A percentile compares a stretch with the other conserved stretches of the same genome.
Evolutionary conservation across 2,329 filamentous ascomycete genomes (phyloP).

Genomic region (Ploettnerulaceae sp.): DNA sequence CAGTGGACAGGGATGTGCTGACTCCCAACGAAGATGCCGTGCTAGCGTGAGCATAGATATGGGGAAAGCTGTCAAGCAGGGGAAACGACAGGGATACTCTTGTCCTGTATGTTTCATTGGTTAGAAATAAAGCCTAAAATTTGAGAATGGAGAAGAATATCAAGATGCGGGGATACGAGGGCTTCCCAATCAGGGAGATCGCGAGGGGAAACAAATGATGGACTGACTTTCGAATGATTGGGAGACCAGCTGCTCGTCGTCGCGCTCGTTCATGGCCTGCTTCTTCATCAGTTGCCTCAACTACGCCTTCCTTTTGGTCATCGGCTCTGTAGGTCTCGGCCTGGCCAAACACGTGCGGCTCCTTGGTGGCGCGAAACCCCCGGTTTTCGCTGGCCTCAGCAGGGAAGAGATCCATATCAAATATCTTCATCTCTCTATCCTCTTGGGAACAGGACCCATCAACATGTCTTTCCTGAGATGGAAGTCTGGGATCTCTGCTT

Average conservation of each 20-base stretch:
- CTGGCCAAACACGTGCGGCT: slow-evolving; percentile 37
- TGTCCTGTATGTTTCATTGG: slow-evolving; percentile 33
- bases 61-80: slow-evolving; percentile 77
- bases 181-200: too few relatives aligned
- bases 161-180: slow-evolving; percentile 35
- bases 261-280: slow-evolving; percentile 33
- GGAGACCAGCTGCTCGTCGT: slow-evolving; percentile 31
- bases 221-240: slow-evolving; percentile 33
- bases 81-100: slow-evolving; percentile 59
- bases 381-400: slow-evolving; percentile 28
- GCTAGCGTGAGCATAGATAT: slow-evolving; percentile 54
- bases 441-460: slow-evolving; percentile 27
- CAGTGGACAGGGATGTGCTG: slow-evolving; percentile 63
- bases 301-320: slow-evolving; percentile 20
- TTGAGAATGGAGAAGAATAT: slow-evolving; percentile 1
- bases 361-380: slow-evolving; percentile 22
- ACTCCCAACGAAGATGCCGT: slow-evolving; percentile 43
- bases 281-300: slow-evolving; percentile 23
- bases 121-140: slow-evolving; percentile 14
- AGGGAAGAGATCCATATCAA: slow-evolving; percentile 37
- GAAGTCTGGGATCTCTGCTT: slow-evolving; percentile 23
- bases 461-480: slow-evolving; percentile 38
- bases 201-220: neutral
- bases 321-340: slow-evolving; percentile 33
- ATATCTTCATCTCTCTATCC: slow-evolving; percentile 29